These are phyloP conservation scores for Agaricus blazei DNA, from an alignment of 768 basidiomycete species.

Conservation along the genomic window DNA sequence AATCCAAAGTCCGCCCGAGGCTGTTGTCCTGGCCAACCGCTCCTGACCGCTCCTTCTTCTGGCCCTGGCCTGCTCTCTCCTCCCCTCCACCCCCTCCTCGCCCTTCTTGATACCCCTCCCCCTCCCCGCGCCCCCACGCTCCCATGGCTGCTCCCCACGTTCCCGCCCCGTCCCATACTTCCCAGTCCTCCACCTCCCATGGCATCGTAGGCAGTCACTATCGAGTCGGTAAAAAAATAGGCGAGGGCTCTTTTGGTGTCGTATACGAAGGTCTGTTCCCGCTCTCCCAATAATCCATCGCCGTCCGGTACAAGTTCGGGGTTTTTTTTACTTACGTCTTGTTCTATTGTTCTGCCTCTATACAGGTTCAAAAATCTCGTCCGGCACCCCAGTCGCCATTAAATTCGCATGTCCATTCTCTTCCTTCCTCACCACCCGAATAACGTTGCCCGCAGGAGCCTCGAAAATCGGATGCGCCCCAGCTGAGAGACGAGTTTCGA, in stretches of 20 bases:
- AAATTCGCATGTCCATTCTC: slow-evolving; percentile 72
- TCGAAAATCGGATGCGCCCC: slow-evolving; percentile 96
- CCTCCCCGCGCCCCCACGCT: slow-evolving; percentile 17
- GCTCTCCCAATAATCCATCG: not conserved
- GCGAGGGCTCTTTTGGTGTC: slow-evolving; percentile 98
- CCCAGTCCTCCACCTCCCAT: slow-evolving; percentile 60
- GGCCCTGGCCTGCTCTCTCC: slow-evolving; percentile 4
- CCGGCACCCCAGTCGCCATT: slow-evolving; percentile 88
- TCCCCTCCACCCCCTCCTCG: slow-evolving; percentile 12
- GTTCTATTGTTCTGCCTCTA: not conserved
- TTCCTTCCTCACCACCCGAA: slow-evolving; percentile 6
- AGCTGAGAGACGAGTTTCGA: slow-evolving; percentile 94
- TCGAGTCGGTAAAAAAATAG: slow-evolving; percentile 97
- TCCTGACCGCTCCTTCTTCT: slow-evolving; percentile 13
- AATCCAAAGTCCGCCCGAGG: slow-evolving; percentile 18
- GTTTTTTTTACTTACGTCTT: slow-evolving; percentile 1
- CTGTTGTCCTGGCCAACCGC: too few relatives aligned
- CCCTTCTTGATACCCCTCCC: slow-evolving; percentile 8
- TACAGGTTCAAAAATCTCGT: slow-evolving; percentile 78
- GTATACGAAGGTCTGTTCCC: slow-evolving; percentile 80
- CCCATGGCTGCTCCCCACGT: slow-evolving; percentile 80
- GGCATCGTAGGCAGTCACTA: slow-evolving; percentile 78
- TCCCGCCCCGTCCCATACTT: slow-evolving; percentile 68
- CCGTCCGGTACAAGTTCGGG: not conserved
- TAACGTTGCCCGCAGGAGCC: slow-evolving; percentile 57